Percentiles rank a stretch among this genome's conserved stretches.
Conservation (phyloP, 306 rosid genomes). For the Sphenostylis stenocarpa region DNA sequence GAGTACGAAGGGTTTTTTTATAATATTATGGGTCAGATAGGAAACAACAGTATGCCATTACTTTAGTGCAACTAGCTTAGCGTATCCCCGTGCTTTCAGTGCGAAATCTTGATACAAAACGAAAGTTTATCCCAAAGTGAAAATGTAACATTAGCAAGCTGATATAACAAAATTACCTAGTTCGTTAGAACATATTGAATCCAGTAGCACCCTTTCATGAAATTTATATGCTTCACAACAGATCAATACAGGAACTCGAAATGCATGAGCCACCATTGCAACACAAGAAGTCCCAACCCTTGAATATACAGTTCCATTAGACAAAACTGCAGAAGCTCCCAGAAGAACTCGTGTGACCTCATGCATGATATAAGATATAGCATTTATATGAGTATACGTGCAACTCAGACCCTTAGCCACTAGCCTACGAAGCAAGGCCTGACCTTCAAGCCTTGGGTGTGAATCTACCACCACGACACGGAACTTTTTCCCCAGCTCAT, state of each 20-base stretch:
- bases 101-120: background rate
- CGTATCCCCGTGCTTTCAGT: too few relatives aligned
- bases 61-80: too few relatives aligned
- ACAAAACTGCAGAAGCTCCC: constrained; percentile 75
- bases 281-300: constrained; percentile 88
- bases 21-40: too few relatives aligned
- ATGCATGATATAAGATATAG: constrained; percentile 77
- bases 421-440: constrained; percentile 67
- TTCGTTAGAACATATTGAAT: constrained; percentile 86
- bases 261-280: constrained; percentile 91
- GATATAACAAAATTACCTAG: constrained; percentile 53
- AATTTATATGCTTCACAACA: constrained; percentile 95
- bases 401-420: constrained; percentile 73
- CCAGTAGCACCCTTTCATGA: constrained; percentile 97
- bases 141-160: constrained; percentile 14
- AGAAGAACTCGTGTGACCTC: constrained; percentile 81
- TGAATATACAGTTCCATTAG: constrained; percentile 89
- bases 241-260: constrained; percentile 78
- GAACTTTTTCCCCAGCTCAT: constrained; percentile 71
- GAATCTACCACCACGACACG: constrained; percentile 89
- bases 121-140: background rate
- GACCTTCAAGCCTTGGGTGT: constrained; percentile 86
- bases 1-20: background rate
- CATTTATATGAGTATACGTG: constrained; percentile 82
- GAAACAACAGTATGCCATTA: too few relatives aligned